These are phyloP conservation scores for Penicillium glabrum DNA, from an alignment of 2,329 filamentous ascomycete species.

Conservation along the genomic window DNA sequence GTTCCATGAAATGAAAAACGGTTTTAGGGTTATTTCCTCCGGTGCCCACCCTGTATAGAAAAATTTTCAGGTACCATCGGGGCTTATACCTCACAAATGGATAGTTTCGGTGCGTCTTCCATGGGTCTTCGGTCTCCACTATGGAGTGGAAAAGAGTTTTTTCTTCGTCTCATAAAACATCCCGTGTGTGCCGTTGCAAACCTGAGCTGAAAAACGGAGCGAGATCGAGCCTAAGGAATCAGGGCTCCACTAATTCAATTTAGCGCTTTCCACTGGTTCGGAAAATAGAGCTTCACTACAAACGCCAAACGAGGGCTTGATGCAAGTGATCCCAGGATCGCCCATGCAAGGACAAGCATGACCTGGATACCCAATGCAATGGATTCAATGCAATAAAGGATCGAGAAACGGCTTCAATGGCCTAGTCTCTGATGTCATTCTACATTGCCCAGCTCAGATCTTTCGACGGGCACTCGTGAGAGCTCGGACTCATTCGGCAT, in stretches of 20 bases:
- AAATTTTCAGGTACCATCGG: conserved; percentile 5
- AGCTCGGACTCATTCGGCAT: conserved; percentile 5
- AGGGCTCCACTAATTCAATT: conserved; percentile 22
- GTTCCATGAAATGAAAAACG: conserved; percentile 2
- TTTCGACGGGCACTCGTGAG: neutral
- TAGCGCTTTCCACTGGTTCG: conserved; percentile 27
- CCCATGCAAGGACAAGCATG: conserved; percentile 20
- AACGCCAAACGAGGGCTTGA: conserved; percentile 15
- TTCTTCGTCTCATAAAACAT: conserved; percentile 15
- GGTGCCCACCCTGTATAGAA: conserved; percentile 1
- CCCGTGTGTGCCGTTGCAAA: conserved; percentile 20
- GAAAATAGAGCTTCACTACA: conserved; percentile 28
- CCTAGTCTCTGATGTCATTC: neutral
- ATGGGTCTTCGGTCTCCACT: conserved; percentile 24
- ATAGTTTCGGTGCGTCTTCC: conserved; percentile 18
- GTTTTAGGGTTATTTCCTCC: neutral
- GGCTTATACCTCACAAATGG: conserved; percentile 7
- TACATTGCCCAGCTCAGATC: neutral
- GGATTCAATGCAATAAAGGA: conserved; percentile 3
- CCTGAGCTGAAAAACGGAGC: conserved; percentile 24
- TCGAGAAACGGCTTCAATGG: neutral
- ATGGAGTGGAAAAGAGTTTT: conserved; percentile 13
- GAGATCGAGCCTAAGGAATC: conserved; percentile 33
- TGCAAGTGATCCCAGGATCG: conserved; percentile 25
- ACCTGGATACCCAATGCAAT: conserved; percentile 6